Evolutionary conservation across 2,329 filamentous ascomycete species (phyloP).

Genomic region (Alternaria triticimaculans): DNA sequence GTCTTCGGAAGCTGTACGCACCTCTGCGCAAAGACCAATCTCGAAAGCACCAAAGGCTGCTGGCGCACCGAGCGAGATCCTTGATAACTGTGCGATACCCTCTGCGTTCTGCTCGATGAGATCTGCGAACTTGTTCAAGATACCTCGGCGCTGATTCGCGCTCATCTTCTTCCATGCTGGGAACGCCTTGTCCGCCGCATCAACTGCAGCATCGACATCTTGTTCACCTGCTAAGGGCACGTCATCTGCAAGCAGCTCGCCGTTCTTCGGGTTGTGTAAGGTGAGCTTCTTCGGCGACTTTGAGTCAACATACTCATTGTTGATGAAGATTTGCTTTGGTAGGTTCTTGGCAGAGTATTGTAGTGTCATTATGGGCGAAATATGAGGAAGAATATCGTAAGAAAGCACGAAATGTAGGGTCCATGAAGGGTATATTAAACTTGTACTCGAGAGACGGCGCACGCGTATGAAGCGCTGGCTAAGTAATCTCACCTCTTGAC

Average conservation of each 20-base stretch:
- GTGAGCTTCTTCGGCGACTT: conserved; percentile 55
- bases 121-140: conserved; percentile 44
- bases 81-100: conserved; percentile 42
- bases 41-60: conserved; percentile 55
- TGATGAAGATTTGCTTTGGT: conserved; percentile 50
- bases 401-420: background rate
- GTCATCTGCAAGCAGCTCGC: conserved; percentile 58
- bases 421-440: conserved; percentile 19
- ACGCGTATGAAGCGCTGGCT: background rate
- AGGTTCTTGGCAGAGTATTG: conserved; percentile 46
- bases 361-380: conserved; percentile 32
- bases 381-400: background rate
- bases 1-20: conserved; percentile 5
- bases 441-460: background rate
- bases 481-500: conserved; percentile 6
- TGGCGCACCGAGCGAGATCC: conserved; percentile 57
- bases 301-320: conserved; percentile 47
- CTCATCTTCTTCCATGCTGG: conserved; percentile 49
- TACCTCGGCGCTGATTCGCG: conserved; percentile 34
- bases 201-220: conserved; percentile 57
- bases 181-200: conserved; percentile 58
- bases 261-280: conserved; percentile 59
- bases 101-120: conserved; percentile 34
- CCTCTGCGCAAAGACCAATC: conserved; percentile 47
- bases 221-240: conserved; percentile 54